Base-by-base conservation (phyloP, 345 rosid genomes). In the Litchi chinensis region DNA sequence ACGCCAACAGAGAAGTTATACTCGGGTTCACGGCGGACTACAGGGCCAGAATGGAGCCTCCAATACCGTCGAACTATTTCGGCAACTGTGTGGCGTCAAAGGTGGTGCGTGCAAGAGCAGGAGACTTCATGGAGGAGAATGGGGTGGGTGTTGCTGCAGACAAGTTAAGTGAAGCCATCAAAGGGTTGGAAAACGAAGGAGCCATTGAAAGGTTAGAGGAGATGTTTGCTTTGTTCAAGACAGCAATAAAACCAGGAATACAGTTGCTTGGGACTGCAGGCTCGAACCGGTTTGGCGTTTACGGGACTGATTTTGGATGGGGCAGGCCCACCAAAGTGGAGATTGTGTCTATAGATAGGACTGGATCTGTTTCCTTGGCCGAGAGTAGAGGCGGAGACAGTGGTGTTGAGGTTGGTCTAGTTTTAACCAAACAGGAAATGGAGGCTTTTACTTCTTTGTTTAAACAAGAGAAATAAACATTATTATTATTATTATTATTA, bases 401-500 rank as follows among this genome's bases (percentile, higher is more conserved):
- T 3, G 85, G 87, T 3, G 65, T 70, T 41, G 87, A 82, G 65
- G 24, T 82, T 65, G 86, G 88, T 13, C 15, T 82, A 69, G 84
- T 57, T 11, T 74, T 85, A 43, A 56, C 15, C 22, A 77, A 65
- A 15, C 75, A 79, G 44, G 82, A 83, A 24, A 75, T 80, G 82
- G 85, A 76, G 15, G 2, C 5, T 21, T 73, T 78, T 69, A 9
- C 22, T 8, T 52, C 76, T 8, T 0, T 80, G 2, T 82, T 85
- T 50, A 32, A 32, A 0, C 37, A 32, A 32, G 37, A 32, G 37
- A 32, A 32, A 32, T 32, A 32, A 32, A 32, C 37, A 32, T 32
- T 1, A 32, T 32, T 32, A 3, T 32, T 32, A 1, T 32, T 32
- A 1, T 32, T 32, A 1, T 32, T 32, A 1, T 3, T 32, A 32